These are phyloP conservation scores for Nemophila menziesii DNA, from an alignment of 257 asterid species.

Conservation along the genomic window DNA sequence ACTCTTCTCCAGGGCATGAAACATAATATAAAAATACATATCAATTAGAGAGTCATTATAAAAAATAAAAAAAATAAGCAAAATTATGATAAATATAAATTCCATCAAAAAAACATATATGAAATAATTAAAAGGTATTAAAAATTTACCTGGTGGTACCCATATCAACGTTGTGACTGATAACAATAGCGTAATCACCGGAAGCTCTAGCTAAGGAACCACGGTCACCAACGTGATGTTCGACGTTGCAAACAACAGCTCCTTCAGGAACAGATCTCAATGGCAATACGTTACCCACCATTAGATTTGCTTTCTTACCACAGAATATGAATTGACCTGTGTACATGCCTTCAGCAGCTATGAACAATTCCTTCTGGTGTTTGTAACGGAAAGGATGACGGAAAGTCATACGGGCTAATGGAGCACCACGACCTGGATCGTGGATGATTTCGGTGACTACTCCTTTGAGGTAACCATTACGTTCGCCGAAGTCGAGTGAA, in stretches of 20 bases:
- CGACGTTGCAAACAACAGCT: constrained; percentile 74
- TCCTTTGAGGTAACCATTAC: constrained; percentile 6
- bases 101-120: too few species aligned
- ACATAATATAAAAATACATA: too few species aligned
- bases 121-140: background rate
- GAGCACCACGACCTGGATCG: constrained; percentile 8
- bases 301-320: constrained; percentile 55
- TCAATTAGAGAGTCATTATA: too few species aligned
- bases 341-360: constrained; percentile 70
- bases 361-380: constrained; percentile 70
- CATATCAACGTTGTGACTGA: constrained; percentile 1
- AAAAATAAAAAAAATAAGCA: too few species aligned
- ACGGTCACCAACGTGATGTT: constrained; percentile 19
- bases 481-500: constrained; percentile 9
- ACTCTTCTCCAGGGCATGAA: too few species aligned
- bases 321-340: constrained; percentile 62
- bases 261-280: constrained; percentile 66
- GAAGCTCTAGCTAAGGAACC: background rate
- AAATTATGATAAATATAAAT: too few species aligned
- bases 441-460: constrained; percentile 8
- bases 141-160: background rate
- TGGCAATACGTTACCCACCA: constrained; percentile 62
- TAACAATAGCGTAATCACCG: constrained; percentile 4
- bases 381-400: constrained; percentile 23
- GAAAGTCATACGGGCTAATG: constrained; percentile 3